phyloP scores from a whole-genome alignment of 495 filamentous ascomycete species.

The Clohesyomyces aquaticus region DNA sequence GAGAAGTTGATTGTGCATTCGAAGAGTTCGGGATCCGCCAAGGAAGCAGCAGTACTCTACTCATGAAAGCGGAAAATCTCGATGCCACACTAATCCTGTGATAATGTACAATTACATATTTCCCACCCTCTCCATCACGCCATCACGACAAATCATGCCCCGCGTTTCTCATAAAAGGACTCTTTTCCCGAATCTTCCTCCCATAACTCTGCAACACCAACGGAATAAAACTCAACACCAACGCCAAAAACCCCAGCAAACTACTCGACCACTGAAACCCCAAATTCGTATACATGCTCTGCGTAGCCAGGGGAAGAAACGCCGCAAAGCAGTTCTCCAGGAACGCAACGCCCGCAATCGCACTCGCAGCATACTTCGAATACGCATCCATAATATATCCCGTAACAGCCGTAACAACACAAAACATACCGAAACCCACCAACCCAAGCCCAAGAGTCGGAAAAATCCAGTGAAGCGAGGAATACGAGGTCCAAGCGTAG shows the following conservation, averaged over 20 bases:
- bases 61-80: too few species aligned
- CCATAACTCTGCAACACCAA: slow-evolving; percentile 43
- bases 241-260: slow-evolving; percentile 43
- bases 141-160: slow-evolving; percentile 18
- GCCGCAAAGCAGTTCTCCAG: slow-evolving; percentile 49
- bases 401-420: slow-evolving; percentile 41
- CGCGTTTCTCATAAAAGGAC: slow-evolving; percentile 44
- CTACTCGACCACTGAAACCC: slow-evolving; percentile 48
- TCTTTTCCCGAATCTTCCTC: slow-evolving; percentile 38
- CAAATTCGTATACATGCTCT: slow-evolving; percentile 44
- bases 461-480: slow-evolving; percentile 42
- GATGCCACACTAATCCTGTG: too few species aligned
- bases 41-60: too few species aligned
- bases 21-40: too few species aligned
- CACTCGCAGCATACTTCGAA: slow-evolving; percentile 48
- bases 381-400: slow-evolving; percentile 49
- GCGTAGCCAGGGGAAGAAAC: slow-evolving; percentile 46
- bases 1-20: too few species aligned
- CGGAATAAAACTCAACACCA: slow-evolving; percentile 46
- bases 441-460: slow-evolving; percentile 43
- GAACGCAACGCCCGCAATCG: slow-evolving; percentile 46
- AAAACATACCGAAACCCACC: slow-evolving; percentile 45
- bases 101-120: too few species aligned
- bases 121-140: too few species aligned
- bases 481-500: slow-evolving; percentile 44